Evolutionary conservation across 768 basidiomycete species (phyloP), one percentile per base, ranked within the genome.

Genomic region (Boletus rubroflammeus): DNA sequence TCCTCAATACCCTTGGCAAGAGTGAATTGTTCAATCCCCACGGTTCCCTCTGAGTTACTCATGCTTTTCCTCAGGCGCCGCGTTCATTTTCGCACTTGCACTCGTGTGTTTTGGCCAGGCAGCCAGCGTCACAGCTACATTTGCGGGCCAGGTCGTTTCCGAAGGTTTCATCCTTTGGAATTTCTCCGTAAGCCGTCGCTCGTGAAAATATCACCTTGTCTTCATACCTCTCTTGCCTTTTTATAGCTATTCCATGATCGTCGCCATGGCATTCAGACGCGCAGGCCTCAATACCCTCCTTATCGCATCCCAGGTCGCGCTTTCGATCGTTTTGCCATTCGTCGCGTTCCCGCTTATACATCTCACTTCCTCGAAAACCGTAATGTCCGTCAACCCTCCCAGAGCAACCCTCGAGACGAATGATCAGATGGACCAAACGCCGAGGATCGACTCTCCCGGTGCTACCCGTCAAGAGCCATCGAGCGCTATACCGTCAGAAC

Each of bases 121-220:
- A n/a, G 80, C 80, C 1, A 73, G 72, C 19, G 72, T 81, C 53
- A 79, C 79, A 0, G 77, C 75, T 11, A 80, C 79, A 0, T 62
- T 81, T 14, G 71, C 76, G 0, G 78, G 80, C 2, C 78, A 80
- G 54, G 71, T 81, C 43, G 75, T 81, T 39, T 71, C 71, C 15
- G 78, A 81, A 54, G 80, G 79, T 3, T 76, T 78, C 52, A 70
- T 79, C 59, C 67, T 73, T n/a, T 80, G 78, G 78, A 68, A 68
- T 23, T 74, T 77, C 10, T 76, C 73, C 59, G 67, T 68, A 57
- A 19, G 62, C 48, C 3, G 10, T 38, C 35, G 28, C 32, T 38
- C 32, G 1, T 10, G 10, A 26, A 29, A 15, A 2, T 5, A 28
- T 51, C 13, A 31, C 23, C 36, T 19, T 9, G 9, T 2, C n/a